Conservation (phyloP, 495 filamentous ascomycete species). For the Parachaetomium inaequale region DNA sequence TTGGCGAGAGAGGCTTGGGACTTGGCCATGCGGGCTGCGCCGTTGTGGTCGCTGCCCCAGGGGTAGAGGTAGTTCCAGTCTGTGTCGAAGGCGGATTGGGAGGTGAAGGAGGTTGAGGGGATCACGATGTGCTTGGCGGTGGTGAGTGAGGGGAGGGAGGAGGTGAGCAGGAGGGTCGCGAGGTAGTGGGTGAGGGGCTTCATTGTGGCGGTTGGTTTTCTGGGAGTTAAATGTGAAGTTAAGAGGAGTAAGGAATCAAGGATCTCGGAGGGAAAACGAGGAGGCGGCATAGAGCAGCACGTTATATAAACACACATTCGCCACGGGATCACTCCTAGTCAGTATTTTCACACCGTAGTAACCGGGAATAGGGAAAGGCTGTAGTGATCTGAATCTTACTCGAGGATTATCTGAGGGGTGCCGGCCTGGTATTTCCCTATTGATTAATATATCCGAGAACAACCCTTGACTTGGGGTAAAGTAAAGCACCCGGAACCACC, state of each 20-base stretch:
- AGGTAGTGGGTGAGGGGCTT: neutral
- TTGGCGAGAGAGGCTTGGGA: constrained; percentile 35
- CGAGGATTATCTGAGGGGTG: neutral
- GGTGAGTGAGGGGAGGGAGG: constrained; percentile 14
- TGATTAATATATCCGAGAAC: neutral
- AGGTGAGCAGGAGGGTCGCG: constrained; percentile 9
- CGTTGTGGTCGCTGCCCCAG: constrained; percentile 50
- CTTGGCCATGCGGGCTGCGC: constrained; percentile 54
- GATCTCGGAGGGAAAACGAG: neutral
- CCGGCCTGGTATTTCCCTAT: neutral
- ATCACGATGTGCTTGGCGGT: constrained; percentile 46
- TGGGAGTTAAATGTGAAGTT: neutral
- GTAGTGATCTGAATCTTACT: neutral
- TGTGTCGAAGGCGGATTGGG: constrained; percentile 46
- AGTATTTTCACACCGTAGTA: neutral
- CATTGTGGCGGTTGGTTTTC: neutral
- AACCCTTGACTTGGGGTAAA: neutral
- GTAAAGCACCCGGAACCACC: neutral
- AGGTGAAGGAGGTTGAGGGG: constrained; percentile 52
- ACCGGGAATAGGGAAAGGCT: neutral
- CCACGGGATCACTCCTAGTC: too few species aligned
- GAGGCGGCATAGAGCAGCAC: neutral
- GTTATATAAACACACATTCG: too few species aligned
- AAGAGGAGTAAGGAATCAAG: too few species aligned
- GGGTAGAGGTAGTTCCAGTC: constrained; percentile 55